Conservation (phyloP, 768 basidiomycete genomes). For the Daedaleopsis sinensis region DNA sequence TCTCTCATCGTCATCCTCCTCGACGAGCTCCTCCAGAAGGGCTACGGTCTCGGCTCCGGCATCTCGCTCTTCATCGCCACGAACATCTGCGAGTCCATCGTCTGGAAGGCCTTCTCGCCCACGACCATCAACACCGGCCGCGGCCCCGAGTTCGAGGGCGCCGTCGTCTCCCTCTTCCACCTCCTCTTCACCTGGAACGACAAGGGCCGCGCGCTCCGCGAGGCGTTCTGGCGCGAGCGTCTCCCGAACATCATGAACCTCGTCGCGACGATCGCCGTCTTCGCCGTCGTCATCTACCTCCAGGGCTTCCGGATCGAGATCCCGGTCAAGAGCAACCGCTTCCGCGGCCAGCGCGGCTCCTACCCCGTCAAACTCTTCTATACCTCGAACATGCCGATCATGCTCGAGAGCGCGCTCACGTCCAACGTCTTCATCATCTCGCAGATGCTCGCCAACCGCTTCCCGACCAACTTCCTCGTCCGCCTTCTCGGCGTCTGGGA, state of each 20-base stretch:
- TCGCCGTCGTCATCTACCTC: conserved; percentile 95
- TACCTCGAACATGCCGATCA: conserved; percentile 99
- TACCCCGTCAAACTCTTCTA: conserved; percentile 99
- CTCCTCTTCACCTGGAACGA: conserved; percentile 98
- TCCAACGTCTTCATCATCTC: conserved; percentile 95
- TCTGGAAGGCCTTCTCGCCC: conserved; percentile 99
- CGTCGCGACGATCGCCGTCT: conserved; percentile 88
- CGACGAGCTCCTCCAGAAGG: conserved; percentile 98
- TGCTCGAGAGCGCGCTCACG: conserved; percentile 93
- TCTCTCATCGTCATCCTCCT: conserved; percentile 97
- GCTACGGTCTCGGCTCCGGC: conserved; percentile 97
- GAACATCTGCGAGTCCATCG: conserved; percentile 99
- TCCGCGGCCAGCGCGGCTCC: conserved; percentile 93
- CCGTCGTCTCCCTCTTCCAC: conserved; percentile 95
- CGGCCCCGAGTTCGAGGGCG: conserved; percentile 98
- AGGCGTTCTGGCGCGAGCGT: conserved; percentile 97
- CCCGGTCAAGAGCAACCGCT: conserved; percentile 94
- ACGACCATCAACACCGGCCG: conserved; percentile 98
- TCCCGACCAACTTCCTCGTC: conserved; percentile 91
- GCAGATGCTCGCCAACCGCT: conserved; percentile 92
- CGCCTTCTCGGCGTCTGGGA: conserved; percentile 96
- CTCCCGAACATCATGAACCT: conserved; percentile 99
- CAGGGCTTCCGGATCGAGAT: conserved; percentile 99
- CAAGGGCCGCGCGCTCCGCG: conserved; percentile 93
- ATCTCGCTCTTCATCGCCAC: conserved; percentile 99